Percentiles rank a stretch among this genome's conserved stretches.
Evolutionary conservation across 257 asterid genomes (phyloP).

Genomic region (Voacanga thouarsii): DNA sequence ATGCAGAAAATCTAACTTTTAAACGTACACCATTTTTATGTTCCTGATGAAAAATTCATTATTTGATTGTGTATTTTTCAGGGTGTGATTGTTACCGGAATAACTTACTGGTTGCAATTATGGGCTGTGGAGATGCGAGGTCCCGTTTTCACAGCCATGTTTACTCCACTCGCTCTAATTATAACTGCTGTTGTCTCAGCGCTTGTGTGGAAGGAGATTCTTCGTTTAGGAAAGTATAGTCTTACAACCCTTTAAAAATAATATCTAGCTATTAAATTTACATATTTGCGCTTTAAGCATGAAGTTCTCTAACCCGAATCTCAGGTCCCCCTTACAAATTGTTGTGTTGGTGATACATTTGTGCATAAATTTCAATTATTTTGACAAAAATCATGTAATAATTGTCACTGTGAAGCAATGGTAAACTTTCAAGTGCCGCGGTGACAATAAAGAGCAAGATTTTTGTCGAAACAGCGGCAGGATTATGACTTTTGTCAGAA

Average conservation of each 20-base stretch:
- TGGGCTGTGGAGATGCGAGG: constrained; percentile 61
- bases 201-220: constrained; percentile 48
- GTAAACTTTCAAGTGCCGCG: too few relatives aligned
- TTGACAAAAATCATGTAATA: too few relatives aligned
- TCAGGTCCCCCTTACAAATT: too few relatives aligned
- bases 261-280: background rate
- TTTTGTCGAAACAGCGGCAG: too few relatives aligned
- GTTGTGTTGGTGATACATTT: too few relatives aligned
- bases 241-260: background rate
- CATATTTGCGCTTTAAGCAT: background rate
- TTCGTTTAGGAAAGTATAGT: constrained; percentile 50
- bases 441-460: too few relatives aligned
- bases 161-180: constrained; percentile 56
- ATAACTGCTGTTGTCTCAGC: constrained; percentile 54
- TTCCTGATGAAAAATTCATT: background rate
- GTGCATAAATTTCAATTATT: too few relatives aligned
- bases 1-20: background rate
- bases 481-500: too few relatives aligned
- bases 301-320: background rate
- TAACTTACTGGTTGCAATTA: constrained; percentile 52
- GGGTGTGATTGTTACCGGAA: constrained; percentile 67
- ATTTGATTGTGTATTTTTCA: constrained; percentile 17
- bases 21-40: too few relatives aligned
- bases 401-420: too few relatives aligned
- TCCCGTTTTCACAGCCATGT: constrained; percentile 53